These are phyloP conservation scores for Kitagawia praeruptora DNA, from an alignment of 129 eudicot genomes.

Conservation along the genomic window DNA sequence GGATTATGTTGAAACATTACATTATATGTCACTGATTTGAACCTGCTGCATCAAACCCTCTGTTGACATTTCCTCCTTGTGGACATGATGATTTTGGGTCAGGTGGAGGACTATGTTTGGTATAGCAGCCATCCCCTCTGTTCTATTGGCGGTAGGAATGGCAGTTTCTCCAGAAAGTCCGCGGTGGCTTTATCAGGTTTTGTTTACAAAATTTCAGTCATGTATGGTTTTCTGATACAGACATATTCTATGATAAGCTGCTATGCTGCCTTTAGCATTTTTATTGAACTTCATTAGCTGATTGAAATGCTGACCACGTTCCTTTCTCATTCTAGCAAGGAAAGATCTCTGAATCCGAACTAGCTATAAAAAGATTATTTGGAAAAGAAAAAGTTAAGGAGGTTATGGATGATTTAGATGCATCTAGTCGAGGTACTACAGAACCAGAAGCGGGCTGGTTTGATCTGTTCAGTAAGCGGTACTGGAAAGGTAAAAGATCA, in stretches of 20 bases:
- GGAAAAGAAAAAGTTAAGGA: conserved; percentile 80
- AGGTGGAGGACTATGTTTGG: conserved; percentile 99
- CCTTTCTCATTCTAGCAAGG: conserved; percentile 57
- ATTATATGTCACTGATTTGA: neutral
- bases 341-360: conserved; percentile 62
- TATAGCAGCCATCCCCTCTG: conserved; percentile 72
- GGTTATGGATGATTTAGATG: conserved; percentile 59
- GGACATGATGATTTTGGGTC: neutral
- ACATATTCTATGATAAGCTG: neutral
- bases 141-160: conserved; percentile 84
- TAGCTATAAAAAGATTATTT: conserved; percentile 49
- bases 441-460: conserved; percentile 98
- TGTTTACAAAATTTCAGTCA: neutral
- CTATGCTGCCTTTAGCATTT: neutral
- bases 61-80: neutral
- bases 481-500: conserved; percentile 56
- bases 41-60: no score
- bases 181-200: conserved; percentile 94
- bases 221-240: neutral
- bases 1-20: neutral
- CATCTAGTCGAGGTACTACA: conserved; percentile 49
- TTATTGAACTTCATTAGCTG: neutral
- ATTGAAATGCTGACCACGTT: neutral
- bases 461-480: conserved; percentile 87
- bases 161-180: conserved; percentile 95